Base-by-base conservation (phyloP, 192 early-diverging fungal genomes). In the Linnemannia hyalina region DNA sequence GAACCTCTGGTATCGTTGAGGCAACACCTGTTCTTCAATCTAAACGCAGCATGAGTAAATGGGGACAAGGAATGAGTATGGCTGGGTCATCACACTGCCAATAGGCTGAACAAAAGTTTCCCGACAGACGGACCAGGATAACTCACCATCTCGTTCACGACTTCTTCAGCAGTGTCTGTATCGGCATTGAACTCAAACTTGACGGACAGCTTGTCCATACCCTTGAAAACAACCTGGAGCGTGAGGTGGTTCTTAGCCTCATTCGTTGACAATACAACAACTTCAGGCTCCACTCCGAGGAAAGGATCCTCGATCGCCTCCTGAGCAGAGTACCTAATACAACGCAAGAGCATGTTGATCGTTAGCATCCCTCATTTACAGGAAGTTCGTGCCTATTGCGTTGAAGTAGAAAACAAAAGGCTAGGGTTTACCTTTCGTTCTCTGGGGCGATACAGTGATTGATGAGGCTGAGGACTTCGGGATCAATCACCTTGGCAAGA, bases 181-280 rank as follows among this genome's bases (percentile, higher is more conserved):
- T 95, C 92, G 6, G 92, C 93, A 84, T 96, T 96, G 81, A 96
- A 96, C 70, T 95, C 95, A 88, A 96, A 96, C 81, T 96, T 96
- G 29, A 96, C 95, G 0, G 95, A 96, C 23, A 96, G 83, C 70
- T 92, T 92, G 81, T 96, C 95, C 89, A 92, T 94, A 15, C 95
- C 95, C 79, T 95, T 95, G 89, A 95, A 96, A 10, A 95, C 92
- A 26, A 96, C 94, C 84, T 96, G 94, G 70, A 96, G 89, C 1
- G 90, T 93, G 38, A 95, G 76, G 73, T 94, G 92, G 35, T 91
- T 93, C 77, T 93, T 95, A 71, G 91, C 91, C 52, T 90, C 91
- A 46, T 93, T 92, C 22, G 89, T 88, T 22, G 89, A 77, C 35
- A 95, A 44, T 11, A 96, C 82, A 6, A 95, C 92, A 5, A 96